phyloP scores from a whole-genome alignment of 176 grass and related monocot genomes.

The Tillandsia leiboldiana region DNA sequence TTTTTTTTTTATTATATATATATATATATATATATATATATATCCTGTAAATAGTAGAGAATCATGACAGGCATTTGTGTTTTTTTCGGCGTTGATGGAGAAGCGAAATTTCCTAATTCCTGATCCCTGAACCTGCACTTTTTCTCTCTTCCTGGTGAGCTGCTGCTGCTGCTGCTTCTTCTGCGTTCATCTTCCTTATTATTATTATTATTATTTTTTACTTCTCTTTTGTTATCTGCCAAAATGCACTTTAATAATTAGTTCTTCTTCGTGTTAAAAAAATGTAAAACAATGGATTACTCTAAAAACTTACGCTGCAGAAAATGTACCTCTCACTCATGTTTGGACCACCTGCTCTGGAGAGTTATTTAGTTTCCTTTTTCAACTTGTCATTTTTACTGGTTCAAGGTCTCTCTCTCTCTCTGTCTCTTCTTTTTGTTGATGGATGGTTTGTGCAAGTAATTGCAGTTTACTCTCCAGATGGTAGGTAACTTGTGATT shows the following conservation, averaged over 20 bases:
- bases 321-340: no score
- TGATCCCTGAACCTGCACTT: background rate
- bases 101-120: background rate
- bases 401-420: background rate
- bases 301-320: no score
- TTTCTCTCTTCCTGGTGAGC: constrained; percentile 3
- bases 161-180: constrained; percentile 12
- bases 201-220: no score
- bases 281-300: background rate
- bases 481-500: no score
- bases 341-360: no score
- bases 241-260: background rate
- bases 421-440: no score
- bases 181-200: background rate
- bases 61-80: background rate
- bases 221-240: background rate
- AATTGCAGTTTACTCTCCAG: background rate
- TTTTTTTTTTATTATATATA: no score
- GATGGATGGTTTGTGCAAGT: background rate
- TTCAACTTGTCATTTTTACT: background rate
- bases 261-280: background rate
- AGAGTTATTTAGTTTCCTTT: background rate
- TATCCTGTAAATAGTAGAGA: constrained; percentile 5
- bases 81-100: background rate
- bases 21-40: no score